Conservation (phyloP, 306 rosid genomes). For the Malus asiatica region DNA sequence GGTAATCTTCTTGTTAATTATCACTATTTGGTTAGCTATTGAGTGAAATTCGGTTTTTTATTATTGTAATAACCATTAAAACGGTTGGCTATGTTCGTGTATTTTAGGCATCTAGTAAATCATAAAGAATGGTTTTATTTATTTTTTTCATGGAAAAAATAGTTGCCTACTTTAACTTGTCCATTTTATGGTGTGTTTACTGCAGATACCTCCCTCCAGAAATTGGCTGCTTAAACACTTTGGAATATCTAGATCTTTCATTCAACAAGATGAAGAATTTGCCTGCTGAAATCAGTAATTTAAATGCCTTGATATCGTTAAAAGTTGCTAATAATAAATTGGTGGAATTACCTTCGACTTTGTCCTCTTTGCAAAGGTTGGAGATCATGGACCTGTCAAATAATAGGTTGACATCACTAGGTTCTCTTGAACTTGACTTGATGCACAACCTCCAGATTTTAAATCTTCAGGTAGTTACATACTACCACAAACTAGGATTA, state of each 20-base stretch:
- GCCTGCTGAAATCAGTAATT: constrained; percentile 69
- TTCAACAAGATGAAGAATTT: constrained; percentile 82
- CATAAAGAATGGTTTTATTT: not conserved
- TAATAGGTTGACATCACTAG: constrained; percentile 85
- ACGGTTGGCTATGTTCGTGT: not conserved
- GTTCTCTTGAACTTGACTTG: constrained; percentile 61
- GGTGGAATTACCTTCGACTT: constrained; percentile 63
- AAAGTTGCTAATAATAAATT: constrained; percentile 87
- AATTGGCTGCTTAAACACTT: constrained; percentile 77
- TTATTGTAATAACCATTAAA: not conserved
- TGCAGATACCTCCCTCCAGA: constrained; percentile 89
- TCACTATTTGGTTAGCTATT: not conserved
- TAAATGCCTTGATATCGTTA: constrained; percentile 53
- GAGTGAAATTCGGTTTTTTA: not conserved
- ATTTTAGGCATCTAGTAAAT: not conserved
- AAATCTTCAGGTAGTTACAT: constrained; percentile 73
- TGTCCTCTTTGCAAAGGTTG: constrained; percentile 58
- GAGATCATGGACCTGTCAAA: constrained; percentile 88
- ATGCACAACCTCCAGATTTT: constrained; percentile 68
- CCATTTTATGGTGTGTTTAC: constrained; percentile 9
- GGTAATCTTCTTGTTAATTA: not conserved
- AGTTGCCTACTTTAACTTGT: constrained; percentile 4
- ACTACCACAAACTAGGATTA: constrained; percentile 6
- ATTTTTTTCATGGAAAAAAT: not conserved
- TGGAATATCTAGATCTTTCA: constrained; percentile 88